Evolutionary conservation across 2,329 filamentous ascomycete genomes (phyloP), one percentile per base, ranked within the genome.

Genomic region (Hymenotorrendiella dingleyae): DNA sequence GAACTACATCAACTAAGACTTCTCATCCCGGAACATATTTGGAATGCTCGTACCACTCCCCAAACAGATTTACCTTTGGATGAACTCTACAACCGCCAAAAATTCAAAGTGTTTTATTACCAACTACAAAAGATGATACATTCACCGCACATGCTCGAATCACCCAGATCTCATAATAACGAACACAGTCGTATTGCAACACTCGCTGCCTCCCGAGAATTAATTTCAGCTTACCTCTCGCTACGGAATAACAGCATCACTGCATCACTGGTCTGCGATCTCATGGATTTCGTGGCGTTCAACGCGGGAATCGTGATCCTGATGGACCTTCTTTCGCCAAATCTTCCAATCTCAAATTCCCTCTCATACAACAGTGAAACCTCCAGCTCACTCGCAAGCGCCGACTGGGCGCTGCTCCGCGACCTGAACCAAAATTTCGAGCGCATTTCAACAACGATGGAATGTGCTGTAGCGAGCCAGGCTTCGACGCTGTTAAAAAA

Each of bases 271-370:
- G 54, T 67, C 8, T 71, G 70, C 55, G 70, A 71, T 33, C 48
- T 71, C 26, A 59, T 68, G 35, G 71, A 74, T 46, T 74, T 73
- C 37, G 58, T 67, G 39, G 64, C 63, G 2, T 73, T 74, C 47
- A 70, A 61, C 1, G 64, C 66, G 4, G 64, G 67, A 11, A 63
- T 72, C 50, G 57, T 72, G 1, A 49, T 74, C 4, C 53, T 68
- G 3, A 54, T 71, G 24, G 65, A 71, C 40, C 49, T 71, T 11
- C 55, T 69, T 30, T 63, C 61, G 10, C 6, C 50, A 55, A 19
- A 47, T n/a, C n/a, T n/a, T n/a, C n/a, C n/a, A n/a, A n/a, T n/a
- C n/a, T n/a, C n/a, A n/a, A n/a, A n/a, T n/a, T n/a, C n/a, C n/a
- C n/a, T n/a, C n/a, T n/a, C 49, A 2, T 48, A 33, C 8, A 40